Conservation (phyloP, 129 eudicot species). For the Escallonia herrerae region DNA sequence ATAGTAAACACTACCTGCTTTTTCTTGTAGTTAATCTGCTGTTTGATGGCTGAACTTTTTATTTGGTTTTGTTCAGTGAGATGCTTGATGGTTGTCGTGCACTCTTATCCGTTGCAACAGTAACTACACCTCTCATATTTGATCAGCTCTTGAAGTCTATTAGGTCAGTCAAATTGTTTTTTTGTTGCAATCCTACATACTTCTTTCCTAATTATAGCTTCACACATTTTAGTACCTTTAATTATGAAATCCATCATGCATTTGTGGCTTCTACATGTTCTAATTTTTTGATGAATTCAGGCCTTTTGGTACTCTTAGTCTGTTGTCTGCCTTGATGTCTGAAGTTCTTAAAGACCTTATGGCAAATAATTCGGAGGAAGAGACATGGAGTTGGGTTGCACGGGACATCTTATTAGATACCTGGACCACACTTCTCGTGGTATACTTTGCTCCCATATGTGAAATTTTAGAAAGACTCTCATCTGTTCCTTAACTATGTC, state of each 20-base stretch:
- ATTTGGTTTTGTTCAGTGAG: conserved; percentile 55
- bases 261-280: neutral
- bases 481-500: neutral
- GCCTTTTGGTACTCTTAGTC: conserved; percentile 84
- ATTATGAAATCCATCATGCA: neutral
- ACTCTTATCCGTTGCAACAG: conserved; percentile 70
- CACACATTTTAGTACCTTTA: conserved; percentile 6
- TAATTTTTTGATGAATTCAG: conserved; percentile 36
- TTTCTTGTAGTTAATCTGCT: conserved; percentile 14
- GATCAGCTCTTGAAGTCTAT: conserved; percentile 74
- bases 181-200: neutral
- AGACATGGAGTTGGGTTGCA: conserved; percentile 98
- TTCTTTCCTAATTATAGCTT: neutral
- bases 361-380: conserved; percentile 66
- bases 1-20: neutral
- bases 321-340: conserved; percentile 80
- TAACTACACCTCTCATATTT: conserved; percentile 62
- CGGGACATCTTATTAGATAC: conserved; percentile 94
- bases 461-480: neutral
- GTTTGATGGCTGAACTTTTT: conserved; percentile 6
- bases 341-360: conserved; percentile 81
- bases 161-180: conserved; percentile 35
- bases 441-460: conserved; percentile 17
- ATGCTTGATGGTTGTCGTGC: conserved; percentile 98
- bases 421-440: conserved; percentile 85